These are phyloP conservation scores for Barnettozyma californica DNA, from an alignment of 805 yeast genomes.

Conservation along the genomic window DNA sequence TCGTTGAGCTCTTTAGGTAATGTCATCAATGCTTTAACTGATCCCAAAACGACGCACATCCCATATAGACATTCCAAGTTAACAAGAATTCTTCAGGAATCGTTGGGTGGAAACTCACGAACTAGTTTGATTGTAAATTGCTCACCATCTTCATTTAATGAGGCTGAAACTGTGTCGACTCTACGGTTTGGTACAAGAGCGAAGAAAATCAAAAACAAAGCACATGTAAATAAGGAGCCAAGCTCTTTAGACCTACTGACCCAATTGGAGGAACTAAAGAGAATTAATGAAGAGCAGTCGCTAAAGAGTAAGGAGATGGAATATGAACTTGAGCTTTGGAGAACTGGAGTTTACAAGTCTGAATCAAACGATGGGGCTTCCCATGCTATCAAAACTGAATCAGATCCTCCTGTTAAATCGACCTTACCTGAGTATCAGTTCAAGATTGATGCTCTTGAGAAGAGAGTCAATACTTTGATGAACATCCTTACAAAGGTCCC, in stretches of 20 bases:
- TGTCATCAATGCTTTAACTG: constrained; percentile 76
- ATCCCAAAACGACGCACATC: constrained; percentile 55
- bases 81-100: constrained; percentile 72
- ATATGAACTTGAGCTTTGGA: constrained; percentile 23
- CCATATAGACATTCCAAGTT: constrained; percentile 78
- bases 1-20: constrained; percentile 75
- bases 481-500: constrained; percentile 14
- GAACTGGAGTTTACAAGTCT: constrained; percentile 13
- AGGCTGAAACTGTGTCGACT: constrained; percentile 63
- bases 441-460: constrained; percentile 3
- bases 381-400: background rate
- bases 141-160: constrained; percentile 55
- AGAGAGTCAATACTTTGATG: constrained; percentile 14
- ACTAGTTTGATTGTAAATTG: constrained; percentile 72
- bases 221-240: constrained; percentile 46
- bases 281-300: constrained; percentile 14
- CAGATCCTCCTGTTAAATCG: background rate
- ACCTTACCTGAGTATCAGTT: background rate
- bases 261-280: constrained; percentile 19
- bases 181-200: constrained; percentile 73
- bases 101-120: constrained; percentile 77
- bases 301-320: constrained; percentile 15
- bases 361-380: background rate
- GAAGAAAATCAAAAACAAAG: constrained; percentile 57
- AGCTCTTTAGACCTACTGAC: constrained; percentile 18